Evolutionary conservation across 495 filamentous ascomycete genomes (phyloP), one percentile per base, ranked within the genome.

Genomic region (Penicillium taxi): DNA sequence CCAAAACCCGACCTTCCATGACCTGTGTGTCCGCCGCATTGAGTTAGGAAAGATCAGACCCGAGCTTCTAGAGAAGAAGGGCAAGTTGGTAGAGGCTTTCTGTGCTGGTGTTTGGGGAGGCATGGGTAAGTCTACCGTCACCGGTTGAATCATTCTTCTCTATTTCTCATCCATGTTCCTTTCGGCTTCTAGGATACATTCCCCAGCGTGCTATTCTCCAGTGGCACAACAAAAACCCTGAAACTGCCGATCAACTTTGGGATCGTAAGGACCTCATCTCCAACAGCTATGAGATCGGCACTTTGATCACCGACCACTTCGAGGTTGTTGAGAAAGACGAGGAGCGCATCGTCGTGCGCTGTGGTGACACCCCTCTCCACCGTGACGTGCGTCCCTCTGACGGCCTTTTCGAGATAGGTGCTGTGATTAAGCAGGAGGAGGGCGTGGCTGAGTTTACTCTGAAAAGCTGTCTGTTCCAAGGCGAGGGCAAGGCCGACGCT

Each of bases 241-340:
- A 71, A n/a, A 82, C 81, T 5, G 64, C 74, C 16, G 39, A 58
- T 35, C 73, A 84, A 43, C 73, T 86, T 14, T 86, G 82, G 82
- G 61, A 66, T 4, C 61, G 53, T 15, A 51, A 63, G 5, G 73
- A 79, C 24, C 66, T 87, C 1, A 48, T 65, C 14, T 32, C 47
- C 12, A 73, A 65, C 19, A 62, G 42, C 22, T 87, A 82, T 54
- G 69, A 77, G 17, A 58, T 70, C 24, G 81, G 81, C 17, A 80
- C 81, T 14, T 53, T 72, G 19, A 73, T 85, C 47, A 81, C 78
- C 17, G 82, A 87, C 51, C 81, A 87, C 58, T 86, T 87, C 55
- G 79, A 87, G 56, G 81, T 87, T 0, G 58, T 87, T 2, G 73
- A 76, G 41, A 80, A 82, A 55, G 74, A 69, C 12, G 63, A 73